These are phyloP conservation scores for Xylaria arbuscula DNA, from an alignment of 2,329 filamentous ascomycete genomes.

Conservation along the genomic window DNA sequence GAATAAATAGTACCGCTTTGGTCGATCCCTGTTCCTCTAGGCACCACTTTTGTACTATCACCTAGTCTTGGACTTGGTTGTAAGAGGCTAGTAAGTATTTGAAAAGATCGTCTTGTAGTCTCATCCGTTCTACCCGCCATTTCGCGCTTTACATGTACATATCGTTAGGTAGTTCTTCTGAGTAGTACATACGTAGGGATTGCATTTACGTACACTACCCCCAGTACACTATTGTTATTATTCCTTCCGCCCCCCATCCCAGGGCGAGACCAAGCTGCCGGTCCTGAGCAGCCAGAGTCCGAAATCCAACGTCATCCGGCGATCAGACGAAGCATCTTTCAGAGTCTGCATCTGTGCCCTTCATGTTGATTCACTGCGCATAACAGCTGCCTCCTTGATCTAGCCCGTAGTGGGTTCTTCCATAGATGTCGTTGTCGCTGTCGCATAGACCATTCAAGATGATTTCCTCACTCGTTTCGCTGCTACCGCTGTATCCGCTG, in stretches of 20 bases:
- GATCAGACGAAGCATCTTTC: constrained; percentile 5
- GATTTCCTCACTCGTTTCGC: constrained; percentile 37
- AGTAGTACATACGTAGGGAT: no score
- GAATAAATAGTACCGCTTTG: not conserved
- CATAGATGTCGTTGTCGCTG: not conserved
- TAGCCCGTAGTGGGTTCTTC: not conserved
- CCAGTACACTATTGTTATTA: not conserved
- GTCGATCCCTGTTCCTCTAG: constrained; percentile 26
- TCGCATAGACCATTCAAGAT: constrained; percentile 34
- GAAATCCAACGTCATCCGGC: constrained; percentile 35
- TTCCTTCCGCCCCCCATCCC: constrained; percentile 12
- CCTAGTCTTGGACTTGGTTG: no score
- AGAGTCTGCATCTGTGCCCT: constrained; percentile 5
- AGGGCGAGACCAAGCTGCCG: constrained; percentile 5
- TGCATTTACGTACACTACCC: no score
- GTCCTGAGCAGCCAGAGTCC: constrained; percentile 13
- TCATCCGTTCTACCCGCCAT: constrained; percentile 11
- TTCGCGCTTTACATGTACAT: not conserved
- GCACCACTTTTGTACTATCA: constrained; percentile 1
- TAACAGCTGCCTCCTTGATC: not conserved
- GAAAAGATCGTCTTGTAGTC: constrained; percentile 20
- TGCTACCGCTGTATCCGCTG: constrained; percentile 44
- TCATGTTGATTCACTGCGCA: not conserved
- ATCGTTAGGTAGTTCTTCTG: not conserved
- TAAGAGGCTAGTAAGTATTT: constrained; percentile 12